Evolutionary conservation across 768 basidiomycete genomes (phyloP), one percentile per base, ranked within the genome.

Genomic region (Boletus rufocinnamomeus): DNA sequence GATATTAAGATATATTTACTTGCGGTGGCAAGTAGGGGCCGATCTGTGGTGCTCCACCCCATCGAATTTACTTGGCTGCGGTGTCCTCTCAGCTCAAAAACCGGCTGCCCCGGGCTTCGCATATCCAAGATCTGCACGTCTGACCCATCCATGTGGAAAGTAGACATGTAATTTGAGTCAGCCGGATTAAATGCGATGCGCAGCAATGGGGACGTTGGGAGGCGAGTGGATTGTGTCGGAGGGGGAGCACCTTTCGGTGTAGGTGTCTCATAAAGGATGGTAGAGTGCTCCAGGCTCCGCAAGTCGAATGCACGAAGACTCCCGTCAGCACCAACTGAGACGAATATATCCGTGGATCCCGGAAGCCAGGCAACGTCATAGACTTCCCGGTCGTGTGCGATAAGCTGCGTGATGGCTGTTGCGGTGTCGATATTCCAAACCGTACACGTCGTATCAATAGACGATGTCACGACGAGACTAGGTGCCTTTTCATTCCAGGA

Each of bases 281-380:
- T 99, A 14, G 94, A 97, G 75, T 98, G 97, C 72, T 99, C 97
- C 46, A 99, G 82, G 64, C 91, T 93, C 50, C 97, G 88, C 56
- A 99, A 80, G 74, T 99, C 97, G 73, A 98, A 99, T 14, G 96
- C 95, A 52, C 97, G 91, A 51, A 98, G 77, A 63, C 91, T 93
- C 13, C 97, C 97, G 69, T 99, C 97, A 32, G 96, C 96, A 25
- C 97, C 97, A 27, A 98, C 97, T 6, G 95, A 97, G 38, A 98
- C 95, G 71, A 99, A 99, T 63, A 98, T 93, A 71, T 98, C 95
- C 14, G 93, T 93, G 10, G 93, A 95, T 27, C 87, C 85, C 6
- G 97, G 97, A 14, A 98, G 83, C 96, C 97, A 99, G n/a, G 94
- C 95, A 43, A 97, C 95, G 70, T 98, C 95, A 76, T 95, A 96